Base-by-base conservation (phyloP, 192 early-diverging fungal species). In the Jimgerdemannia lactiflua region DNA sequence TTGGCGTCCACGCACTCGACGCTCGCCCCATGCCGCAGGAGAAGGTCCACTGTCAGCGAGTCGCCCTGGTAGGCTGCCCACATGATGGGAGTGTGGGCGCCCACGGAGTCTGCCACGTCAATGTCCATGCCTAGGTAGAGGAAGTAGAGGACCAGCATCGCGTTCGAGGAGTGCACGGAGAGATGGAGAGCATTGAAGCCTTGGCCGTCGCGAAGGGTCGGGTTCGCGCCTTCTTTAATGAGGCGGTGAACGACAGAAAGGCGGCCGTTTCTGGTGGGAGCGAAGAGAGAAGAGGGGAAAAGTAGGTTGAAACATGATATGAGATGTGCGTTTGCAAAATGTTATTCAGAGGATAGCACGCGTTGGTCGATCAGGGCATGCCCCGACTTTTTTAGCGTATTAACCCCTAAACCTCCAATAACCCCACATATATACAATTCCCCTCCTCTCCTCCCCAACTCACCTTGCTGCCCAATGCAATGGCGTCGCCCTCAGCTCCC, bases 51-150 rank as follows among this genome's bases (percentile, higher is more conserved):
- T 41, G 89, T 87, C 39, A 89, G 73, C 42, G 90, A 86, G 79
- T 94, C 93, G 3, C 92, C 92, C 79, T 95, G 93, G 78, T 97
- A 98, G 1, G 93, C 92, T 2, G 94, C 91, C 98, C 98, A 99
- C 94, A 98, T 97, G 39, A 99, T 84, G 65, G 94, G 86, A 11
- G 98, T 99, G 43, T 95, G 89, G 20, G 91, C 92, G 41, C 92
- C 92, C 69, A 94, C 85, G 3, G 85, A 81, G 73, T 99, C 98
- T 4, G 83, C 78, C 0, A 79, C 69, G 77, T 99, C 94, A 4
- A 95, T 86, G 69, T 91, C 91, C 77, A 93, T 87, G 67, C 85
- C 94, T 4, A 87, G 81, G 72, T 88, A 84, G 7, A 95, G 80
- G 41, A 98, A 70, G 76, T 91, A 96, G 3, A 94, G 74, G 4